These are phyloP conservation scores for Nyssa sinensis DNA, from an alignment of 148 eudicot species.

Conservation along the genomic window DNA sequence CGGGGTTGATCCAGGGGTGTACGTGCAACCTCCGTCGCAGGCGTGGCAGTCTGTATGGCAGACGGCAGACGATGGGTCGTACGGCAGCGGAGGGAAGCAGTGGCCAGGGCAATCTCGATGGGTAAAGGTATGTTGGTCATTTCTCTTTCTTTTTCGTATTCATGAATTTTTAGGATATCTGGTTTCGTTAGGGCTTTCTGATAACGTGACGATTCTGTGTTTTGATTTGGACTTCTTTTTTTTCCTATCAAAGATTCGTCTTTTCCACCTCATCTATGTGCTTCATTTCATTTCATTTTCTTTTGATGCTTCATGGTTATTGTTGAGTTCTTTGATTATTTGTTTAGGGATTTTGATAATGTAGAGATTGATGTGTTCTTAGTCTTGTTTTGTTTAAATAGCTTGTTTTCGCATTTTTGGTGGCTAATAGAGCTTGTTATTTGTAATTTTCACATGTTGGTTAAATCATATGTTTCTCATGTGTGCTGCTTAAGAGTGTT, in stretches of 20 bases:
- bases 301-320: neutral
- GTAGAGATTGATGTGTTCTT: neutral
- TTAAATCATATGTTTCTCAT: no score
- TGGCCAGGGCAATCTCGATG: constrained; percentile 53
- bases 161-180: no score
- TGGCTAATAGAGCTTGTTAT: neutral
- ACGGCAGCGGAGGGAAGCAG: constrained; percentile 37
- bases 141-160: neutral
- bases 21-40: constrained; percentile 52
- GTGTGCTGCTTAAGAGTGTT: no score
- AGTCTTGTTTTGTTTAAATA: neutral
- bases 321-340: neutral
- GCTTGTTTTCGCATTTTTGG: neutral
- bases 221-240: neutral
- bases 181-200: no score
- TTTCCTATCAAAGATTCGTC: neutral
- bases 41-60: constrained; percentile 97
- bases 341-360: neutral
- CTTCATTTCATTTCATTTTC: neutral
- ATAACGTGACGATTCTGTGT: neutral
- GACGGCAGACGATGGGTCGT: constrained; percentile 46
- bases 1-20: constrained; percentile 57
- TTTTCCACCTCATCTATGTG: no score
- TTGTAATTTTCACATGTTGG: no score
- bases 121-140: constrained; percentile 43